Evolutionary conservation across 805 yeast genomes (phyloP), one percentile per base, ranked within the genome.

Genomic region (Candida tibetensis): DNA sequence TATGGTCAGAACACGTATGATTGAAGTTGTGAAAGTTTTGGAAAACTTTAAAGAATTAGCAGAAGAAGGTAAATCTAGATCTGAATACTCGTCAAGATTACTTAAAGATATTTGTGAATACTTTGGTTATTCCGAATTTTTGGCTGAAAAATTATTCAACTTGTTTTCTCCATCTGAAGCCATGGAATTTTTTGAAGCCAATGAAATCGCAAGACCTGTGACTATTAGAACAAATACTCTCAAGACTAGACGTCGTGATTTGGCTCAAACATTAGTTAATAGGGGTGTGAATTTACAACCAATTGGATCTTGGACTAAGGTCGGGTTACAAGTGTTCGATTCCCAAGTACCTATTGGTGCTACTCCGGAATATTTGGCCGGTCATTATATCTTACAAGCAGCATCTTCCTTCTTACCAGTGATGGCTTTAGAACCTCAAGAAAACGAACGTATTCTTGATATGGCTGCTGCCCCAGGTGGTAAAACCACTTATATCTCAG

Each of bases 391-490:
- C 46, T 70, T 93, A 53, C 99, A 93, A 66, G 99, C 99, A 30
- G 99, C 99, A 16, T 90, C 97, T 4, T 90, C 98, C 7, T 93
- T 91, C 66, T 69, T 93, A 57, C 99, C 99, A 6, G 96, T 90
- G 15, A 87, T 93, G 91, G 99, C 99, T 0, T 71, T 93, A 52
- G 91, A 82, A 46, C 99, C 99, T n/a, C 95, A 89, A 61, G 97
- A 89, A 64, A 82, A 85, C 58, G 99, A 93, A 70, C 83, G 99
- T 57, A 75, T 93, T 28, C 72, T 93, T 46, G 99, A 93, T 69
- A 93, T 93, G 99, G 98, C 99, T 33, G 95, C 99, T 44, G 97
- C 99, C 19, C 99, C 99, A 48, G 99, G 99, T 71, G 99, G 99
- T 66, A 91, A 91, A 60, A 88, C 97, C 15, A 91, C 99, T 2